Base-by-base conservation (phyloP, 257 asterid species). In the Nicotiana paniculata region DNA sequence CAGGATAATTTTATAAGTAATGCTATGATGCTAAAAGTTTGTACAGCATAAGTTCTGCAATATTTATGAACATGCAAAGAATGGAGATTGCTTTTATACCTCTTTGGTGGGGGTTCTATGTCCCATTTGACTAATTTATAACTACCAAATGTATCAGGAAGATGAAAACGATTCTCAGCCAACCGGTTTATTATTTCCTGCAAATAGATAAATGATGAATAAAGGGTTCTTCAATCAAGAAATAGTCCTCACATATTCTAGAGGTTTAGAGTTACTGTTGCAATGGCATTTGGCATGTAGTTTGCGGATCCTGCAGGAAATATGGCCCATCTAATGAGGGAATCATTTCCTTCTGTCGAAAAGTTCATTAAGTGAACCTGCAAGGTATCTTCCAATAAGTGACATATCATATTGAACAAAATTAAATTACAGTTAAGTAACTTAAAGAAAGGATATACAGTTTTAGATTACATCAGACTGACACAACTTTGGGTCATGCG, bases 61-160 rank as follows among this genome's bases (percentile, higher is more conserved):
- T 62, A 24, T 30, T 61, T 3, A 62, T 24, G 12, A 59, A 62
- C 16, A 62, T 24, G 33, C 13, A 21, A 9, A 55, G 3, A 24
- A 53, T 48, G 28, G 57, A 55, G 15, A 62, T 9, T 58, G 6
- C 13, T 15, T 35, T 8, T 77, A 79, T 88, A 87, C 99, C 99
- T 81, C 82, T 88, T 67, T 67, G 89, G 90, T 81, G 91, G 89
- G 59, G 93, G 90, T 89, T 89, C 93, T 13, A 86, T 85, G 17
- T 69, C 89, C 98, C 96, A 93, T 74, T 88, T 90, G 33, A 83
- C 86, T 72, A 93, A 75, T 85, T 90, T 88, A 86, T 86, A 95
- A 83, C 89, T 93, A 85, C 98, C 99, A 84, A 88, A 95, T 67
- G 84, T 92, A 81, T 87, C 90, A 72, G 97, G 98, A 59, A 93